Percentiles rank a stretch among this genome's conserved stretches.
Conservation (phyloP, 768 basidiomycete genomes). For the Postia placenta region DNA sequence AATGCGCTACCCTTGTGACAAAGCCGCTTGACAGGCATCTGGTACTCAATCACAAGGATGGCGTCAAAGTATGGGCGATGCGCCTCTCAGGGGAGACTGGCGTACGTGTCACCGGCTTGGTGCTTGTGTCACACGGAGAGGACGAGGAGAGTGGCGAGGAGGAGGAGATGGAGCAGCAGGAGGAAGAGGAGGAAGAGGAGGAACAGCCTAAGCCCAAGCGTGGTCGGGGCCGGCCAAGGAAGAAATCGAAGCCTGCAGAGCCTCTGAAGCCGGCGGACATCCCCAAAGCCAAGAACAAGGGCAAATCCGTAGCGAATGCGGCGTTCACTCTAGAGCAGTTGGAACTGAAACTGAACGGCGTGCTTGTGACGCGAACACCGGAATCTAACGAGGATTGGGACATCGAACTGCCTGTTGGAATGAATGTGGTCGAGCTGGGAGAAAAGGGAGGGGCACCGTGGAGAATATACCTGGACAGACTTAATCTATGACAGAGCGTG, state of each 20-base stretch:
- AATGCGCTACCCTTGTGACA: slow-evolving; percentile 46
- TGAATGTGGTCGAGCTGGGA: slow-evolving; percentile 65
- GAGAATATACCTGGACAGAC: slow-evolving; percentile 52
- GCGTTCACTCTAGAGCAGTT: slow-evolving; percentile 34
- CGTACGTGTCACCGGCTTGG: slow-evolving; percentile 47
- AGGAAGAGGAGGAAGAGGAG: slow-evolving; percentile 19
- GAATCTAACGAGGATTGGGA: slow-evolving; percentile 54
- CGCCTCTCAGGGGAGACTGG: slow-evolving; percentile 55
- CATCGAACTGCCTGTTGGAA: slow-evolving; percentile 50
- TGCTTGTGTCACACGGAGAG: slow-evolving; percentile 32
- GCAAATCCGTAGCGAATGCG: slow-evolving; percentile 18
- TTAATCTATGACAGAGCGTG: slow-evolving; percentile 5
- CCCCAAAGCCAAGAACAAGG: slow-evolving; percentile 13
- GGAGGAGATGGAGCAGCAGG: slow-evolving; percentile 8
- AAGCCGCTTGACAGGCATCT: slow-evolving; percentile 55
- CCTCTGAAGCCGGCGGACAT: slow-evolving; percentile 6
- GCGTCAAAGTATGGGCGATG: slow-evolving; percentile 71
- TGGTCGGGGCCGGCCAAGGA: slow-evolving; percentile 16
- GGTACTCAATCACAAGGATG: slow-evolving; percentile 57
- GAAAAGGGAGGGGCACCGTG: slow-evolving; percentile 64
- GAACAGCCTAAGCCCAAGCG: slow-evolving; percentile 13
- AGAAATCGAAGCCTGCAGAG: slow-evolving; percentile 11
- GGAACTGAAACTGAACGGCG: slow-evolving; percentile 61
- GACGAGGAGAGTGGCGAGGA: slow-evolving; percentile 44
- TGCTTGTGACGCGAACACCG: slow-evolving; percentile 34